These are phyloP conservation scores for Globisporangium nagaii DNA, from an alignment of 352 stramenopile genomes.

Conservation along the genomic window DNA sequence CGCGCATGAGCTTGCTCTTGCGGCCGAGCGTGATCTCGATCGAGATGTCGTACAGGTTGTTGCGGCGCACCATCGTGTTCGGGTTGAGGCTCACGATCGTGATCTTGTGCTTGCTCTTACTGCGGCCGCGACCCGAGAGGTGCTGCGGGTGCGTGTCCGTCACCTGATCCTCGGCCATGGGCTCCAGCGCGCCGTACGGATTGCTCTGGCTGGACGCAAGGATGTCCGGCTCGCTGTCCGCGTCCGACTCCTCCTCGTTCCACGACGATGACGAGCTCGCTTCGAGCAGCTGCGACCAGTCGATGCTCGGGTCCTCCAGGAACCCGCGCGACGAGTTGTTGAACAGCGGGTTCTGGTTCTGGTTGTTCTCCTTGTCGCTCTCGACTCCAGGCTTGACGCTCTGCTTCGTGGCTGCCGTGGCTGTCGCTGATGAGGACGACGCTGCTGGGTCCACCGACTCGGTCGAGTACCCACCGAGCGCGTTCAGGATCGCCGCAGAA, in stretches of 20 bases:
- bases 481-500: slow-evolving; percentile 1
- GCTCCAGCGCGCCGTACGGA: slow-evolving; percentile 5
- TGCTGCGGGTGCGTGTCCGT: background rate
- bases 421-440: slow-evolving; percentile 14
- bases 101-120: slow-evolving; percentile 14
- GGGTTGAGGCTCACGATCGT: slow-evolving; percentile 17
- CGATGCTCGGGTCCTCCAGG: slow-evolving; percentile 13
- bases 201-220: background rate
- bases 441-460: background rate
- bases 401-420: background rate
- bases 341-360: slow-evolving; percentile 18
- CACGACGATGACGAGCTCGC: slow-evolving; percentile 19
- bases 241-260: slow-evolving; percentile 14
- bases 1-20: slow-evolving; percentile 42
- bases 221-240: slow-evolving; percentile 4
- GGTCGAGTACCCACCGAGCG: background rate
- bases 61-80: background rate
- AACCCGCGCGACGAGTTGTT: slow-evolving; percentile 10
- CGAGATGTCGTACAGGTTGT: slow-evolving; percentile 39
- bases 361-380: slow-evolving; percentile 9
- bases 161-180: slow-evolving; percentile 14
- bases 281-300: slow-evolving; percentile 13
- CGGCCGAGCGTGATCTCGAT: slow-evolving; percentile 51
- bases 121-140: background rate
- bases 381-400: background rate